Conservation (phyloP, 257 asterid genomes). For the Gentiana straminea region DNA sequence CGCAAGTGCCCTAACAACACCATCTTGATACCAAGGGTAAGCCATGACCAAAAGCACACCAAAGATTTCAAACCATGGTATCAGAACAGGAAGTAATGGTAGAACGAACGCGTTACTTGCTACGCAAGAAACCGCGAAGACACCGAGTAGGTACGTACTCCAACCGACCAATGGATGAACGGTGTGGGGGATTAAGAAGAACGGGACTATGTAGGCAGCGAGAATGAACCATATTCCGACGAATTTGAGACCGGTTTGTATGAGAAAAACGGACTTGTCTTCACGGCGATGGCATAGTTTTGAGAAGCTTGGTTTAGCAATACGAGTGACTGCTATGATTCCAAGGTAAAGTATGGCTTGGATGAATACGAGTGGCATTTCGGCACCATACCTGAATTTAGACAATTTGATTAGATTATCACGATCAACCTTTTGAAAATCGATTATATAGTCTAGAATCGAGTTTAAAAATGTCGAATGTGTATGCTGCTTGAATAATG, state of each 20-base stretch:
- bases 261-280: constrained; percentile 45
- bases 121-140: constrained; percentile 41
- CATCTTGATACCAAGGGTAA: constrained; percentile 64
- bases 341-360: constrained; percentile 54
- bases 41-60: constrained; percentile 77
- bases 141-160: constrained; percentile 65
- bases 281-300: constrained; percentile 62
- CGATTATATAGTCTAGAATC: no score
- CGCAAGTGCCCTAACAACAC: constrained; percentile 62
- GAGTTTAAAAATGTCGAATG: no score
- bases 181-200: constrained; percentile 63
- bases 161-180: constrained; percentile 81
- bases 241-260: constrained; percentile 54
- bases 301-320: constrained; percentile 66
- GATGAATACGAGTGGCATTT: constrained; percentile 49
- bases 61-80: constrained; percentile 53
- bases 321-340: constrained; percentile 46
- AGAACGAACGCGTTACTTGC: constrained; percentile 53
- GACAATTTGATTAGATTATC: neutral
- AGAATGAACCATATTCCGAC: constrained; percentile 59
- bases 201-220: constrained; percentile 58
- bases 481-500: neutral
- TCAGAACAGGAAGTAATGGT: constrained; percentile 54
- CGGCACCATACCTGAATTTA: constrained; percentile 56
- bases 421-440: no score